Evolutionary conservation across 2,329 filamentous ascomycete genomes (phyloP).

Genomic region (Colletotrichum liaoningense): DNA sequence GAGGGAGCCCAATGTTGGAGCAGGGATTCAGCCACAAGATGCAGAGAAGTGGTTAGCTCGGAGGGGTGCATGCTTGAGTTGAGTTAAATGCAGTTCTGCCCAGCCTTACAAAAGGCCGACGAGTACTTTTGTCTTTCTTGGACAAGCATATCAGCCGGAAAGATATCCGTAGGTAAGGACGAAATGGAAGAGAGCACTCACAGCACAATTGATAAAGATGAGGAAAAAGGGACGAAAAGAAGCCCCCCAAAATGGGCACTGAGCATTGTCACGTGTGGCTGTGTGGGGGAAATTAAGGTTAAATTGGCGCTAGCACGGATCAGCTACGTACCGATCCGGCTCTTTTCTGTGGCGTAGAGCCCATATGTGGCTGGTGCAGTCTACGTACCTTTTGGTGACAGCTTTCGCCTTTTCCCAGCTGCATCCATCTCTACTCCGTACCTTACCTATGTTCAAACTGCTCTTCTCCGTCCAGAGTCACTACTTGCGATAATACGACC

Average conservation of each 20-base stretch:
- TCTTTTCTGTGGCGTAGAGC: too few species aligned
- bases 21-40: background rate
- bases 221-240: background rate
- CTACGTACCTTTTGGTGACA: too few species aligned
- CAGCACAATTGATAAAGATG: background rate
- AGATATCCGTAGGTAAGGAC: too few species aligned
- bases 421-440: background rate
- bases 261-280: constrained; percentile 9
- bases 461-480: background rate
- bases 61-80: background rate
- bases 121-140: constrained; percentile 10
- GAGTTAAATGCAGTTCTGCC: constrained; percentile 8
- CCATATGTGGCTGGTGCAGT: too few species aligned
- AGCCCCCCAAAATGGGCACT: background rate
- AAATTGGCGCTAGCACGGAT: constrained; percentile 19
- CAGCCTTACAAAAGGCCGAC: constrained; percentile 10
- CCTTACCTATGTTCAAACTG: background rate
- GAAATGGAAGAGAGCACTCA: background rate
- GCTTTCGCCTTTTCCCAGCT: background rate
- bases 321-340: background rate
- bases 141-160: too few species aligned
- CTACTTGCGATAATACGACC: background rate
- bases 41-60: background rate
- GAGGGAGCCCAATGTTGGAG: background rate
- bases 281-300: constrained; percentile 22